A percentile compares a stretch with the other conserved stretches of the same genome.
phyloP scores from a whole-genome alignment of 176 grass and related monocot genomes.

The Leersia perrieri region DNA sequence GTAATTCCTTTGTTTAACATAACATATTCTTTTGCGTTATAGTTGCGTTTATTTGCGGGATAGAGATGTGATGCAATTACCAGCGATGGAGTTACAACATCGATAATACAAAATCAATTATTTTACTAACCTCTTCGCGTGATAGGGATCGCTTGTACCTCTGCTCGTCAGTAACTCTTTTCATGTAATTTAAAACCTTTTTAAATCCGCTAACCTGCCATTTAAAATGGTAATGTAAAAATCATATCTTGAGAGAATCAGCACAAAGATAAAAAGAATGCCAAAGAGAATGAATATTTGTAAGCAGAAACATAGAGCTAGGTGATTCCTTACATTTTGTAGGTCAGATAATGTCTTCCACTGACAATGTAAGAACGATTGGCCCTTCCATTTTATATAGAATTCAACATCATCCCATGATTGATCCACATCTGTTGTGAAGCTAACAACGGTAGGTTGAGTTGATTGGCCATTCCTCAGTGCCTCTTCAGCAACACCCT shows the following conservation, averaged over 20 bases:
- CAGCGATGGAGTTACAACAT: not conserved
- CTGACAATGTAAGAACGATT: slow-evolving; percentile 92
- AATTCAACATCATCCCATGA: slow-evolving; percentile 91
- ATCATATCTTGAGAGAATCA: slow-evolving; percentile 6
- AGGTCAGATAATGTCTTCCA: slow-evolving; percentile 86
- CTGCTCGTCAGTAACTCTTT: slow-evolving; percentile 85
- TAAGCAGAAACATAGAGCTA: not conserved
- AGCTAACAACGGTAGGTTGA: slow-evolving; percentile 67
- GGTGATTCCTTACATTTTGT: slow-evolving; percentile 61
- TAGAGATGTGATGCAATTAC: not conserved
- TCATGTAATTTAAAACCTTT: slow-evolving; percentile 97
- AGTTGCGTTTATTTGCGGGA: slow-evolving; percentile 15
- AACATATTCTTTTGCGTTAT: not conserved
- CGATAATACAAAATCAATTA: slow-evolving; percentile 1
- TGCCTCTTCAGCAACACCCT: slow-evolving; percentile 78
- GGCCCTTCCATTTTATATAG: slow-evolving; percentile 98
- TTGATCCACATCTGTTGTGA: slow-evolving; percentile 54
- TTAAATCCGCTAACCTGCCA: slow-evolving; percentile 98
- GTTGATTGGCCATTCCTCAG: slow-evolving; percentile 56
- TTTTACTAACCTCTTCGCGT: slow-evolving; percentile 80
- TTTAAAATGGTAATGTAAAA: slow-evolving; percentile 33
- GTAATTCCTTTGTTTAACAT: not conserved
- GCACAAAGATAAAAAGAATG: slow-evolving; percentile 6
- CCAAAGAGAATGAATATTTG: slow-evolving; percentile 15
- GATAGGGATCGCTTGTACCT: slow-evolving; percentile 85